A percentile compares a stretch with the other conserved stretches of the same genome.
These are phyloP conservation scores for Darksidea phi DNA, from an alignment of 495 filamentous ascomycete species.

Conservation along the genomic window DNA sequence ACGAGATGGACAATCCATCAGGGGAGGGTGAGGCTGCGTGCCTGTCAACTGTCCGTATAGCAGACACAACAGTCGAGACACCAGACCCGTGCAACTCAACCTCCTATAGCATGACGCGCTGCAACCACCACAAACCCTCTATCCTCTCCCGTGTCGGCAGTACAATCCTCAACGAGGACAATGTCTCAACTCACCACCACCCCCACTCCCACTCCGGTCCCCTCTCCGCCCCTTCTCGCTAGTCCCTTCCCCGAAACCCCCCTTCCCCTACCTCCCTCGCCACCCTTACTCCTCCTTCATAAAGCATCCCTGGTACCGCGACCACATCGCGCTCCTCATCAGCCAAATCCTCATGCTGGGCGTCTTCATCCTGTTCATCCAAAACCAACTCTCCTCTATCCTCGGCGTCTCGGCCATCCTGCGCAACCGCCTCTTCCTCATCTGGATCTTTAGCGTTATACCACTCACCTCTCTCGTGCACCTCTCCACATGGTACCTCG, in stretches of 20 bases:
- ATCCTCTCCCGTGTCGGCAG: neutral
- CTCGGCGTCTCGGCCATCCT: conserved; percentile 19
- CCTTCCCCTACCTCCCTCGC: conserved; percentile 1
- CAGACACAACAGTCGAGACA: neutral
- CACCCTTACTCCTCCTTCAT: conserved; percentile 12
- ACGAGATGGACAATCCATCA: too few species aligned
- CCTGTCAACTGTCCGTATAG: too few species aligned
- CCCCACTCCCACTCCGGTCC: neutral
- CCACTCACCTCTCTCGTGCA: conserved; percentile 13
- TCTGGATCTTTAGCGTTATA: conserved; percentile 15
- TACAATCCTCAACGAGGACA: neutral
- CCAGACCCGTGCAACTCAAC: conserved; percentile 7
- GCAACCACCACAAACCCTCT: conserved; percentile 12
- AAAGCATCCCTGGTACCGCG: conserved; percentile 13
- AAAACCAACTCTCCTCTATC: conserved; percentile 10
- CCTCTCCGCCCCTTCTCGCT: neutral
- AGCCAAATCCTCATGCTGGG: conserved; percentile 17
- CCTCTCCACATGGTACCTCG: conserved; percentile 14
- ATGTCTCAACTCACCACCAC: too few species aligned
- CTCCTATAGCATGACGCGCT: conserved; percentile 7
- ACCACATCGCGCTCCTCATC: conserved; percentile 14
- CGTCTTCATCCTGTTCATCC: conserved; percentile 17
- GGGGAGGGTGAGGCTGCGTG: too few species aligned
- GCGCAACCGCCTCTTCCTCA: conserved; percentile 22
- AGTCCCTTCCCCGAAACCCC: neutral